phyloP scores from a whole-genome alignment of 768 basidiomycete species.

The Tricholoma hemisulphureum region DNA sequence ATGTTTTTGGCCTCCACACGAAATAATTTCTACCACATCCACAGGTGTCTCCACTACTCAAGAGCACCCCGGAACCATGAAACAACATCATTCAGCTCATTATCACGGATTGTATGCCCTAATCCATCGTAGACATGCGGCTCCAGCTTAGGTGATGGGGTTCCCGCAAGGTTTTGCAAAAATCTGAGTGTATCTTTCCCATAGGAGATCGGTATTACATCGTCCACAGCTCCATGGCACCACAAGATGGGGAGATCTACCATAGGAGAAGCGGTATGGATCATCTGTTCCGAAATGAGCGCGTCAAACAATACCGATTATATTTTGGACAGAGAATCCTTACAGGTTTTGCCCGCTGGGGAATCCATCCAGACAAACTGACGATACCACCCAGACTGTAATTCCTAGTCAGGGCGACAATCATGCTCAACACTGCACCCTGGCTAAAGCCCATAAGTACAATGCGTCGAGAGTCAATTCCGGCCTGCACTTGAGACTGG shows the following conservation, averaged over 20 bases:
- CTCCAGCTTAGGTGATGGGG: slow-evolving; percentile 18
- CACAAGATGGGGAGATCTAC: slow-evolving; percentile 43
- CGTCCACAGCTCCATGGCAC: slow-evolving; percentile 41
- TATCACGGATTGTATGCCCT: slow-evolving; percentile 31
- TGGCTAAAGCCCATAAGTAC: slow-evolving; percentile 45
- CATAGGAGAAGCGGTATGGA: slow-evolving; percentile 30
- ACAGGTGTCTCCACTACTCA: background rate
- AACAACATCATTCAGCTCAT: slow-evolving; percentile 32
- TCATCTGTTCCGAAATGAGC: slow-evolving; percentile 25
- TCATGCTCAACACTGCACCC: slow-evolving; percentile 38
- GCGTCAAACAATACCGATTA: background rate
- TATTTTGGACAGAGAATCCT: background rate
- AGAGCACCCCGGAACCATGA: slow-evolving; percentile 24
- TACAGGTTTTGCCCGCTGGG: slow-evolving; percentile 33
- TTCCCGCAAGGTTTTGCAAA: slow-evolving; percentile 26
- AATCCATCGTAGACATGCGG: slow-evolving; percentile 31
- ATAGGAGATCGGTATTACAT: slow-evolving; percentile 34
- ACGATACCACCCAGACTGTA: slow-evolving; percentile 43
- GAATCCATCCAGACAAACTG: slow-evolving; percentile 46
- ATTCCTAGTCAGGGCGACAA: slow-evolving; percentile 37
- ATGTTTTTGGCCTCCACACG: too few relatives aligned
- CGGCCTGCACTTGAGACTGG: slow-evolving; percentile 34
- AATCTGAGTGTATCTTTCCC: slow-evolving; percentile 33
- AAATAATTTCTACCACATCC: too few relatives aligned
- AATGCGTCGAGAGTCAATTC: slow-evolving; percentile 35